phyloP scores from a whole-genome alignment of 164 flowering plant genomes.

The Vitis rupestris region DNA sequence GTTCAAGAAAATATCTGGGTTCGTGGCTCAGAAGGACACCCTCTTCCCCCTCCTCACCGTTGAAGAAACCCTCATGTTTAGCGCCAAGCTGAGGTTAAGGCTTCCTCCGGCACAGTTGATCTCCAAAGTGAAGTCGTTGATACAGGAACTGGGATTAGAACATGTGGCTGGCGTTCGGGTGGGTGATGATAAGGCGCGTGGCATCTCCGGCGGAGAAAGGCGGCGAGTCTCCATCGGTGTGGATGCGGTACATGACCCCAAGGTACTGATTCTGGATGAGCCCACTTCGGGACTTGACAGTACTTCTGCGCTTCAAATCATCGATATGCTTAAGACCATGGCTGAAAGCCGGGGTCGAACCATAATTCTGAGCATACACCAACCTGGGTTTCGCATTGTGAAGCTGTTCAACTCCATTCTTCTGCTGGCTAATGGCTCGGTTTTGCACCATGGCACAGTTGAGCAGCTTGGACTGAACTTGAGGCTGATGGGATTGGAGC shows the following conservation, averaged over 20 bases:
- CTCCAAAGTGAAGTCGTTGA: slow-evolving; percentile 49
- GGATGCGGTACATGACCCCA: slow-evolving; percentile 82
- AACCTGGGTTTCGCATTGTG: slow-evolving; percentile 87
- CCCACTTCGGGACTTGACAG: slow-evolving; percentile 97
- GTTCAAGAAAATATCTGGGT: slow-evolving; percentile 80
- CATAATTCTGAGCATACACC: slow-evolving; percentile 81
- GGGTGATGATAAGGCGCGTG: slow-evolving; percentile 69
- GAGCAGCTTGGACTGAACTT: slow-evolving; percentile 56
- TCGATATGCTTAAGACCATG: slow-evolving; percentile 85
- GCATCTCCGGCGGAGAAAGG: slow-evolving; percentile 95
- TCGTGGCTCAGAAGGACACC: slow-evolving; percentile 82
- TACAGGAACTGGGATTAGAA: slow-evolving; percentile 66
- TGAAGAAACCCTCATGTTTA: slow-evolving; percentile 80
- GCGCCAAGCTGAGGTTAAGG: slow-evolving; percentile 62
- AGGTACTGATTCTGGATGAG: slow-evolving; percentile 83
- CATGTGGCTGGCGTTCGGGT: slow-evolving; percentile 62
- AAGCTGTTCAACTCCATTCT: slow-evolving; percentile 73
- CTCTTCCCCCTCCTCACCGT: slow-evolving; percentile 92
- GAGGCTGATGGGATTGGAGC: slow-evolving; percentile 46
- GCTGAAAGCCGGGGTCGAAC: slow-evolving; percentile 78
- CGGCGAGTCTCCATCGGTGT: slow-evolving; percentile 92
- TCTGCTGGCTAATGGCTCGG: slow-evolving; percentile 71
- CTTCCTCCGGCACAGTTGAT: slow-evolving; percentile 33
- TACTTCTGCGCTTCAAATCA: slow-evolving; percentile 79
- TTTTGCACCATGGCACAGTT: slow-evolving; percentile 74